Conservation (phyloP, 1,284 basidiomycete species). For the Ceratobasidium sp. region DNA sequence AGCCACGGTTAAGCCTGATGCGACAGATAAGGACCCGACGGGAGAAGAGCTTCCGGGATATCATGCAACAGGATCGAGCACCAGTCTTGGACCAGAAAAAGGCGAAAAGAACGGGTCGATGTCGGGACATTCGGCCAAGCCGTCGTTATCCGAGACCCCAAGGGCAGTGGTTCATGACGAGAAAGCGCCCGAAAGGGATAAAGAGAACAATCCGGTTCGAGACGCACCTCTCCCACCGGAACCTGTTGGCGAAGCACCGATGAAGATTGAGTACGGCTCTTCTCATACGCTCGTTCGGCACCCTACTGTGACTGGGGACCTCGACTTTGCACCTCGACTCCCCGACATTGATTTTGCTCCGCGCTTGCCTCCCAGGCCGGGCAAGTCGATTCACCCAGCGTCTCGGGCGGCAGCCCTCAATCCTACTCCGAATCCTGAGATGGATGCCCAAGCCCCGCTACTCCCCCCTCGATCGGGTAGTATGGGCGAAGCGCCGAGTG, state of each 20-base stretch:
- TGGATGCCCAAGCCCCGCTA: background rate
- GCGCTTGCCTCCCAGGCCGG: slow-evolving; percentile 72
- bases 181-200: slow-evolving; percentile 39
- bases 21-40: slow-evolving; percentile 7
- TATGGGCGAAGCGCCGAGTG: slow-evolving; percentile 1
- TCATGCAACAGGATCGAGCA: background rate
- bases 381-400: slow-evolving; percentile 83
- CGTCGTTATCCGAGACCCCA: slow-evolving; percentile 37
- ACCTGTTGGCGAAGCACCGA: slow-evolving; percentile 59
- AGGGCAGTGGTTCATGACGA: slow-evolving; percentile 17
- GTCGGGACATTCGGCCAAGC: slow-evolving; percentile 41
- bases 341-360: slow-evolving; percentile 75
- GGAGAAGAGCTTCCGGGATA: slow-evolving; percentile 43
- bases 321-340: slow-evolving; percentile 47
- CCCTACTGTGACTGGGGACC: slow-evolving; percentile 36
- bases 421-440: background rate
- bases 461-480: slow-evolving; percentile 24
- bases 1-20: slow-evolving; percentile 15
- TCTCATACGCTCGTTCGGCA: slow-evolving; percentile 68
- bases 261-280: slow-evolving; percentile 73
- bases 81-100: slow-evolving; percentile 18
- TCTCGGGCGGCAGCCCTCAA: slow-evolving; percentile 41
- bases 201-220: slow-evolving; percentile 15
- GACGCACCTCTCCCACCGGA: slow-evolving; percentile 37
- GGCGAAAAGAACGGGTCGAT: slow-evolving; percentile 33